These are phyloP conservation scores for Solanum etuberosum DNA, from an alignment of 257 asterid species.

Conservation along the genomic window DNA sequence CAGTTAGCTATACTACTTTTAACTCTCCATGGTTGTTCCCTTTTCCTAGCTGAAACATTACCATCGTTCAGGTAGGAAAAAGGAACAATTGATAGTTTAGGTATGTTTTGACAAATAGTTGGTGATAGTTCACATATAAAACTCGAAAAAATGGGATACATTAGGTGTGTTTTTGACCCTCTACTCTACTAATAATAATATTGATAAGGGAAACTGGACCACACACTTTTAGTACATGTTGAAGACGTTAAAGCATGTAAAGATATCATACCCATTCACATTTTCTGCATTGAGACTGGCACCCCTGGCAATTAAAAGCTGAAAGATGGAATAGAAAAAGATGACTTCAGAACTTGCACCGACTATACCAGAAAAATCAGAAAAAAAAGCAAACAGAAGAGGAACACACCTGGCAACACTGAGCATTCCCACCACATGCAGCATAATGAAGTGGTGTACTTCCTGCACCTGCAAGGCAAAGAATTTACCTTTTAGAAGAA, in stretches of 20 bases:
- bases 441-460: slow-evolving; percentile 92
- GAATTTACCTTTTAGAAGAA: background rate
- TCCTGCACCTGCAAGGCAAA: slow-evolving; percentile 56
- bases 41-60: background rate
- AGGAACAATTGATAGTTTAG: background rate
- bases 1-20: background rate
- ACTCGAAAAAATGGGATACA: background rate
- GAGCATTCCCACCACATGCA: slow-evolving; percentile 88
- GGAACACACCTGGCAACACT: slow-evolving; percentile 67
- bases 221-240: background rate
- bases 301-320: slow-evolving; percentile 71
- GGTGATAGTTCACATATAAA: background rate
- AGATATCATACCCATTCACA: slow-evolving; percentile 50
- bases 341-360: background rate
- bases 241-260: background rate
- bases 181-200: background rate
- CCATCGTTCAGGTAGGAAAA: background rate
- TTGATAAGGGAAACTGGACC: background rate
- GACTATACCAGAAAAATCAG: background rate
- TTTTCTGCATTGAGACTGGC: slow-evolving; percentile 59
- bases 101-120: background rate
- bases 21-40: background rate
- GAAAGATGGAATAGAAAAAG: slow-evolving; percentile 9
- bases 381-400: background rate
- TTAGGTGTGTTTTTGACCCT: background rate